Conservation (phyloP, 2,329 filamentous ascomycete genomes). For the Ilyonectria sp. region DNA sequence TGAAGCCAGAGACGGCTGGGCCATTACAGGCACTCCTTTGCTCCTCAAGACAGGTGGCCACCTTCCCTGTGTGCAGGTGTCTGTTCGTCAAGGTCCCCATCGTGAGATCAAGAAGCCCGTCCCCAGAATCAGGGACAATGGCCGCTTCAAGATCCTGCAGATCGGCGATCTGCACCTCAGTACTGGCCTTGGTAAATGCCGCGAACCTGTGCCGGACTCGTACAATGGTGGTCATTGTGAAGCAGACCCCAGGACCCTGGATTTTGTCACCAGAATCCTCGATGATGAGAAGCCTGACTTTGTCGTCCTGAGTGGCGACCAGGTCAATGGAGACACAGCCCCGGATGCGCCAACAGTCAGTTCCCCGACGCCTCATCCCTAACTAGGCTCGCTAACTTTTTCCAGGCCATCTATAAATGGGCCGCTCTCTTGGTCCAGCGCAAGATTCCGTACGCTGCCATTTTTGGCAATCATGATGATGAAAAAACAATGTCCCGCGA, state of each 20-base stretch:
- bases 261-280: constrained; percentile 86
- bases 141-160: constrained; percentile 98
- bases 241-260: constrained; percentile 90
- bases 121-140: constrained; percentile 87
- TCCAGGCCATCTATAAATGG: constrained; percentile 91
- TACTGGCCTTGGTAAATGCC: constrained; percentile 87
- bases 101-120: constrained; percentile 77
- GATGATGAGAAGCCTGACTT: constrained; percentile 96
- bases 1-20: constrained; percentile 90
- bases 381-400: constrained; percentile 29
- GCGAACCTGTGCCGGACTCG: constrained; percentile 85
- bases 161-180: constrained; percentile 94
- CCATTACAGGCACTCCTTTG: constrained; percentile 81
- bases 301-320: constrained; percentile 92
- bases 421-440: constrained; percentile 86
- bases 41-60: constrained; percentile 76
- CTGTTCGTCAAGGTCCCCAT: constrained; percentile 80
- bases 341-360: constrained; percentile 89
- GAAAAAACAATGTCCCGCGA: constrained; percentile 85
- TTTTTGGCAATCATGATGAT: constrained; percentile 98
- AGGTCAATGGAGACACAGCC: constrained; percentile 94
- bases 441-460: constrained; percentile 92
- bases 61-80: constrained; percentile 80
- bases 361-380: constrained; percentile 9
- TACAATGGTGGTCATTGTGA: constrained; percentile 85